Percentiles rank a stretch among this genome's conserved stretches.
Evolutionary conservation across 2,329 filamentous ascomycete species (phyloP).

Genomic region (Botrytis cinerea): DNA sequence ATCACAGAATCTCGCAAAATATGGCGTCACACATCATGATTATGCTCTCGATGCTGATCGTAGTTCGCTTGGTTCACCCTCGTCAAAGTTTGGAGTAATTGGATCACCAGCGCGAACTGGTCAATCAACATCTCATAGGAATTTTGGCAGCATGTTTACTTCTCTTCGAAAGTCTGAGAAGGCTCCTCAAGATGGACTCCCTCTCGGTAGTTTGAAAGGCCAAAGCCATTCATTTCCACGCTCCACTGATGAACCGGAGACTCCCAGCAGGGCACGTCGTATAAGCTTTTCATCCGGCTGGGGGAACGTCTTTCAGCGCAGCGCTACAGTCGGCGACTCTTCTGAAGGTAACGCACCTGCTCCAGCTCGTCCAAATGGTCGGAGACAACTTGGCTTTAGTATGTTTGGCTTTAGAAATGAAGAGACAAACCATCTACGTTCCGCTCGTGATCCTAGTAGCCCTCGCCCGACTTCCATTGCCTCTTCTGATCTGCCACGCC

Average conservation of each 20-base stretch:
- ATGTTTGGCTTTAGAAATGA: slow-evolving; percentile 57
- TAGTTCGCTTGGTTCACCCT: slow-evolving; percentile 37
- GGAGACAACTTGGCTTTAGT: slow-evolving; percentile 37
- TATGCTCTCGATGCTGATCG: slow-evolving; percentile 36
- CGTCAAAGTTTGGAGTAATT: slow-evolving; percentile 38
- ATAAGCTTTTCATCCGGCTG: slow-evolving; percentile 60
- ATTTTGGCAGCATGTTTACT: slow-evolving; percentile 56
- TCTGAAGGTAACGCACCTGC: slow-evolving; percentile 41
- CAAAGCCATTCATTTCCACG: slow-evolving; percentile 79
- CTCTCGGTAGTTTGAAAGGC: slow-evolving; percentile 68
- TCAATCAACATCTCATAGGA: slow-evolving; percentile 49
- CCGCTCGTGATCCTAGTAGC: slow-evolving; percentile 58
- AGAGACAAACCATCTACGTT: slow-evolving; percentile 43
- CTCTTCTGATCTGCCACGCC: slow-evolving; percentile 70
- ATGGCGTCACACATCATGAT: slow-evolving; percentile 40
- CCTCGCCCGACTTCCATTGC: slow-evolving; percentile 70
- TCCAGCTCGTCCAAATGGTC: slow-evolving; percentile 36
- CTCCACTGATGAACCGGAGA: slow-evolving; percentile 58
- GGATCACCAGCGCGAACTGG: slow-evolving; percentile 35
- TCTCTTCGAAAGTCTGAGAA: slow-evolving; percentile 62
- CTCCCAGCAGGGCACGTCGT: slow-evolving; percentile 52
- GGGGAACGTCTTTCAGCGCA: slow-evolving; percentile 45
- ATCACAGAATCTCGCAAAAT: slow-evolving; percentile 58
- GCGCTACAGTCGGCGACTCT: slow-evolving; percentile 32
- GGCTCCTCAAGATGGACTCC: slow-evolving; percentile 56